Conservation (phyloP, 2,329 filamentous ascomycete species). For the Nemania abortiva region DNA sequence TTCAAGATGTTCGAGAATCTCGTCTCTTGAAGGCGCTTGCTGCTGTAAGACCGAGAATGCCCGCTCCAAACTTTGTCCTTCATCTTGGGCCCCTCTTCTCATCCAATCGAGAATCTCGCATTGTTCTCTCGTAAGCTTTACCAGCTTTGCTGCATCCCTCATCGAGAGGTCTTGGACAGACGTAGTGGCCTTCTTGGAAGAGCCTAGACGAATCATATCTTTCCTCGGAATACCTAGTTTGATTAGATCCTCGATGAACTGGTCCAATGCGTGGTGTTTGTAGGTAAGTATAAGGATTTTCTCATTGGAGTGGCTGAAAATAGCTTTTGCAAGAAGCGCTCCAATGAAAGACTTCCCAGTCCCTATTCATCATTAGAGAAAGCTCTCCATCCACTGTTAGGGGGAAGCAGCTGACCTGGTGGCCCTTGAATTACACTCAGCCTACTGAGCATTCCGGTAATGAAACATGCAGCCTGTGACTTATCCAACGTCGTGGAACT, state of each 20-base stretch:
- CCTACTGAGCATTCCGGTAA: constrained; percentile 62
- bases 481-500: constrained; percentile 37
- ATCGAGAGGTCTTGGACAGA: constrained; percentile 59
- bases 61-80: constrained; percentile 42
- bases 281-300: constrained; percentile 73
- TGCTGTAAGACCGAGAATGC: constrained; percentile 39
- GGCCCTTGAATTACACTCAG: constrained; percentile 77
- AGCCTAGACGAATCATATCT: constrained; percentile 71
- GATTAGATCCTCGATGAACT: constrained; percentile 73
- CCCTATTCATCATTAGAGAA: constrained; percentile 55
- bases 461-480: constrained; percentile 68
- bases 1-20: constrained; percentile 52
- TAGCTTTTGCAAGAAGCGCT: constrained; percentile 66
- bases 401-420: constrained; percentile 63
- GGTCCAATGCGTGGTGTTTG: constrained; percentile 74
- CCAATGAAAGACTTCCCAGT: constrained; percentile 82
- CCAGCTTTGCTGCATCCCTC: constrained; percentile 51
- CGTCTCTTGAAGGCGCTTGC: constrained; percentile 30
- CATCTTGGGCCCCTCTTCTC: constrained; percentile 50
- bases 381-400: neutral
- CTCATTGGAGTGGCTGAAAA: constrained; percentile 61
- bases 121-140: constrained; percentile 40
- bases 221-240: constrained; percentile 64
- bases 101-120: constrained; percentile 36
- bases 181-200: constrained; percentile 37